Evolutionary conservation across 2,329 filamentous ascomycete genomes (phyloP).

Genomic region (Neofusicoccum sp.): DNA sequence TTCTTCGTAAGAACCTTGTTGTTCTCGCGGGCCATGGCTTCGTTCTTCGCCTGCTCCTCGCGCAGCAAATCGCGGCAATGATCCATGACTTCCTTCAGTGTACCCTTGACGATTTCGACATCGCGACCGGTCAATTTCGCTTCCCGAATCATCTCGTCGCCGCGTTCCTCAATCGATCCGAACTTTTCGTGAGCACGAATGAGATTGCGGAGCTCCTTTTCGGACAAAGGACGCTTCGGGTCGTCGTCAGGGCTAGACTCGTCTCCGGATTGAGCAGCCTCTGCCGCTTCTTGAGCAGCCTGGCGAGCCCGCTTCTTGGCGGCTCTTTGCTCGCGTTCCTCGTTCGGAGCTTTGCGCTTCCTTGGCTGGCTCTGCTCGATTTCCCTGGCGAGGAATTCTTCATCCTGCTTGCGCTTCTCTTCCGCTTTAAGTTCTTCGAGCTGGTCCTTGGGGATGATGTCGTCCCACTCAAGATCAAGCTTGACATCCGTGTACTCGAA

Average conservation of each 20-base stretch:
- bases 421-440: slow-evolving; percentile 86
- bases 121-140: slow-evolving; percentile 83
- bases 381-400: slow-evolving; percentile 76
- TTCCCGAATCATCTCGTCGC: slow-evolving; percentile 82
- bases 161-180: slow-evolving; percentile 83
- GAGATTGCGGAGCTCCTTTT: slow-evolving; percentile 90
- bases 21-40: slow-evolving; percentile 64
- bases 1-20: slow-evolving; percentile 91
- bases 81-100: slow-evolving; percentile 76
- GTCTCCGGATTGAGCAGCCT: slow-evolving; percentile 46
- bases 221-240: slow-evolving; percentile 82
- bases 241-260: slow-evolving; percentile 61
- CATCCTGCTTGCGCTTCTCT: slow-evolving; percentile 79
- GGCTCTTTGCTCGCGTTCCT: slow-evolving; percentile 62
- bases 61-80: slow-evolving; percentile 68
- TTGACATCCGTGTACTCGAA: slow-evolving; percentile 97
- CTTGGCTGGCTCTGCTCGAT: slow-evolving; percentile 84
- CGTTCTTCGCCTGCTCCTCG: slow-evolving; percentile 66
- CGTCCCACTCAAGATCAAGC: slow-evolving; percentile 93
- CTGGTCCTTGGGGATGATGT: slow-evolving; percentile 94
- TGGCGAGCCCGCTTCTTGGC: slow-evolving; percentile 68
- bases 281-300: slow-evolving; percentile 66
- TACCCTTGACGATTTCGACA: slow-evolving; percentile 70
- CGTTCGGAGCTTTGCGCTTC: slow-evolving; percentile 63
- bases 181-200: slow-evolving; percentile 88